Percentiles rank a stretch among this genome's conserved stretches.
Evolutionary conservation across 202 grass and related monocot genomes (phyloP).

Genomic region (Carex arenaria): DNA sequence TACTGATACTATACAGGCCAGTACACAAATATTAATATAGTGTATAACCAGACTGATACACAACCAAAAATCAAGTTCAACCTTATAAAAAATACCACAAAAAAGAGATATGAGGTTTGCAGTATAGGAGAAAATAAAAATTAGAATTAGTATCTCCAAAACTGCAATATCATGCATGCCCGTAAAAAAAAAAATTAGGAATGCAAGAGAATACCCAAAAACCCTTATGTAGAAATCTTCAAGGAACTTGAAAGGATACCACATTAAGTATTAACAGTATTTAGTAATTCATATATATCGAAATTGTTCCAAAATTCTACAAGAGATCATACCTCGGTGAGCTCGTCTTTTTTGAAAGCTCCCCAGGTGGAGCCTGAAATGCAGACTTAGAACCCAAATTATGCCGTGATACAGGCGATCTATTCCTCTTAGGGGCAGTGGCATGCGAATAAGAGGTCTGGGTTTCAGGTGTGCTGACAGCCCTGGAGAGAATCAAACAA

Average conservation of each 20-base stretch:
- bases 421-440: constrained; percentile 1
- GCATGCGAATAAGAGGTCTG: not conserved
- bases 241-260: not conserved
- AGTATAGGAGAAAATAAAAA: not conserved
- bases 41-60: not conserved
- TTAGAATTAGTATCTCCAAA: not conserved
- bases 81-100: not conserved
- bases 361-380: not conserved
- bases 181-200: too few relatives aligned
- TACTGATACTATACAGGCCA: not conserved
- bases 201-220: not conserved
- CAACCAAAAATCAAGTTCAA: not conserved
- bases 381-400: not conserved
- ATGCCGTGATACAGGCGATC: not conserved
- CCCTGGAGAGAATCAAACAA: constrained; percentile 5
- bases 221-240: not conserved
- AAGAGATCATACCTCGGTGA: not conserved
- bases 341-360: constrained; percentile 1
- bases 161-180: not conserved
- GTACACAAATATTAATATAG: not conserved
- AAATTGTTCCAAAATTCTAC: not conserved
- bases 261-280: not conserved
- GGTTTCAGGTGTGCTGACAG: not conserved
- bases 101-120: not conserved
- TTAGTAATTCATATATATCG: not conserved